Base-by-base conservation (phyloP, 345 rosid genomes). In the Camelina laxa region DNA sequence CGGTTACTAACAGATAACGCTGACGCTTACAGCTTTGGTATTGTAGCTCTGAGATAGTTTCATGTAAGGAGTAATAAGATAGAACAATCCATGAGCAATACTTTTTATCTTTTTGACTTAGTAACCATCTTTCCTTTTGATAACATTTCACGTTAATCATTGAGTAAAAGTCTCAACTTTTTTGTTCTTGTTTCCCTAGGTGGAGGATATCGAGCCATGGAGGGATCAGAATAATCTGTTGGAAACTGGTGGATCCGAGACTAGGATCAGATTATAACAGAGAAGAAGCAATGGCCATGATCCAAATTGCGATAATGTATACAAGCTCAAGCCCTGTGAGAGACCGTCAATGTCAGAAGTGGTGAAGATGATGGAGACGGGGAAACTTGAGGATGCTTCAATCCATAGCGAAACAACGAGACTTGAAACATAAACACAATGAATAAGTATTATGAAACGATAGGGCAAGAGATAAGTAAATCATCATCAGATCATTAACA, bases 341-440 rank as follows among this genome's bases (percentile, higher is more conserved):
- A 79, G 89, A 69, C 86, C 87, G 5, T 4, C 80, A 2, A 84
- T 87, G 86, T 87, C 91, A 36, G 72, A 78, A 22, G 84, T 85
- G 2, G 86, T 87, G 7, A 82, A 82, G 79, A 33, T 31, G 9
- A 72, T 83, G 66, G 48, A 49, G 15, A 80, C 48, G 62, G 62
- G 38, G 24, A 77, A 60, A 24, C 49, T 58, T 30, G 64, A 55
- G 17, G 76, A 77, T 58, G 80, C 60, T 72, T 66, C 73, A 27
- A 1, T 55, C 6, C 35, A 72, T 9, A 65, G 38, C 66, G 65
- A 55, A 44, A 72, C 53, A 19, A n/a, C 35, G 67, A 68, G 64
- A 39, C 59, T 55, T 33, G 67, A 53, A 42, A 30, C 57, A 30
- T 57, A 41, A 69, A 60, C 49, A 60, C 51, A 12, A 75, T 80